phyloP scores from a whole-genome alignment of 768 basidiomycete genomes.

The Kwoniella europaea region DNA sequence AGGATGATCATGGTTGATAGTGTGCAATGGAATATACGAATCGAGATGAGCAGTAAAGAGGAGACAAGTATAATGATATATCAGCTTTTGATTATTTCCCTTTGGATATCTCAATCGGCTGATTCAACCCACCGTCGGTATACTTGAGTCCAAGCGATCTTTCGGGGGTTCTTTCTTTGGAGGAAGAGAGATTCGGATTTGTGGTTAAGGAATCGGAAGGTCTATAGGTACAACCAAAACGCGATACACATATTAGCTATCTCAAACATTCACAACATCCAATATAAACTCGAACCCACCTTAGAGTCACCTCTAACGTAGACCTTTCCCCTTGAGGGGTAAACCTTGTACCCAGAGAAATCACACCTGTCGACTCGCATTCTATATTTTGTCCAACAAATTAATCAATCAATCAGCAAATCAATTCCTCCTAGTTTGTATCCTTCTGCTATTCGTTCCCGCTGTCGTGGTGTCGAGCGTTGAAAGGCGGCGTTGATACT shows the following conservation, averaged over 20 bases:
- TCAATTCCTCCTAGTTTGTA: background rate
- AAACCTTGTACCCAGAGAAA: constrained; percentile 96
- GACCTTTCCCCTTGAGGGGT: constrained; percentile 94
- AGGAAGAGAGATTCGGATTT: constrained; percentile 97
- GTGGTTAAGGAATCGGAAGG: constrained; percentile 91
- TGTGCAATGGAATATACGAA: background rate
- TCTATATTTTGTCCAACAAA: constrained; percentile 3
- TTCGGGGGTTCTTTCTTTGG: constrained; percentile 99
- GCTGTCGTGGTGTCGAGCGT: no score
- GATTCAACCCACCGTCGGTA: constrained; percentile 49
- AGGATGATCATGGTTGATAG: background rate
- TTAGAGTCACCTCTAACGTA: constrained; percentile 97
- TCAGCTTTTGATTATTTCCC: no score
- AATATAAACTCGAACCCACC: constrained; percentile 61
- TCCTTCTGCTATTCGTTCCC: no score
- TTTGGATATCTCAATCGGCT: no score
- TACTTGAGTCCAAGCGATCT: constrained; percentile 90
- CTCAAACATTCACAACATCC: background rate
- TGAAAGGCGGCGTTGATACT: no score
- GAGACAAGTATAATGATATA: no score
- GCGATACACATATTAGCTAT: background rate
- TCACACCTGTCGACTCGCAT: constrained; percentile 97
- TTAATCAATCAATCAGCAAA: constrained; percentile 6
- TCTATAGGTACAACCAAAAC: constrained; percentile 61
- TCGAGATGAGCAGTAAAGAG: background rate